Conservation (phyloP, 768 basidiomycete genomes). For the Leccinum ochraceum region DNA sequence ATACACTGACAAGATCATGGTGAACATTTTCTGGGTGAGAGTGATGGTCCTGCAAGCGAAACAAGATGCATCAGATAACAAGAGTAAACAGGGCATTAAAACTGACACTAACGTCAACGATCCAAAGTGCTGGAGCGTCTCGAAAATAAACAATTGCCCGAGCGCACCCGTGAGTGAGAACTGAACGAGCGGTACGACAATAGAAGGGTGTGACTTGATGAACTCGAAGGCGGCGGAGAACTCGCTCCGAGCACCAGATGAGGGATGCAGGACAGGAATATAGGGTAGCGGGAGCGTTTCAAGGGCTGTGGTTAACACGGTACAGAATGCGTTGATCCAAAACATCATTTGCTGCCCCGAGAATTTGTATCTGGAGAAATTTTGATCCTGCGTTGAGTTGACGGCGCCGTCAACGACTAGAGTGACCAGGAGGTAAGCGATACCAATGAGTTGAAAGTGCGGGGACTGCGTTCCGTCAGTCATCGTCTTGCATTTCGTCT, state of each 20-base stretch:
- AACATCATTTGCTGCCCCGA: constrained; percentile 99
- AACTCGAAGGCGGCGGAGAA: constrained; percentile 70
- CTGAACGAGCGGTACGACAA: constrained; percentile 71
- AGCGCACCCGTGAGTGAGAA: constrained; percentile 91
- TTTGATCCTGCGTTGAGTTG: constrained; percentile 96
- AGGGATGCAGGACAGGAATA: constrained; percentile 81
- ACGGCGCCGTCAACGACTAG: constrained; percentile 89
- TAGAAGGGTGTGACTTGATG: constrained; percentile 73
- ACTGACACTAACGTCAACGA: constrained; percentile 84
- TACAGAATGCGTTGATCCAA: constrained; percentile 91
- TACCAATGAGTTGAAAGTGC: constrained; percentile 69
- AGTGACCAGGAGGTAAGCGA: constrained; percentile 79
- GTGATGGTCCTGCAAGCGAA: constrained; percentile 74
- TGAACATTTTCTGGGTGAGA: constrained; percentile 94
- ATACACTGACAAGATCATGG: constrained; percentile 97
- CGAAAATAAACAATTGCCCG: constrained; percentile 97
- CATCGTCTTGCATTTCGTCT: constrained; percentile 37
- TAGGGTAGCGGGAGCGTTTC: constrained; percentile 74
- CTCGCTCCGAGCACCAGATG: constrained; percentile 58
- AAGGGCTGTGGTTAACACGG: constrained; percentile 67
- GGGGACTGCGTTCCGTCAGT: constrained; percentile 33
- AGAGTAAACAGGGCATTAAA: constrained; percentile 5
- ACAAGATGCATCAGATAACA: constrained; percentile 4
- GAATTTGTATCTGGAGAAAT: constrained; percentile 75
- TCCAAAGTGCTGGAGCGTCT: constrained; percentile 90